Base-by-base conservation (phyloP, 2,329 filamentous ascomycete genomes). In the Aspergillus niger region DNA sequence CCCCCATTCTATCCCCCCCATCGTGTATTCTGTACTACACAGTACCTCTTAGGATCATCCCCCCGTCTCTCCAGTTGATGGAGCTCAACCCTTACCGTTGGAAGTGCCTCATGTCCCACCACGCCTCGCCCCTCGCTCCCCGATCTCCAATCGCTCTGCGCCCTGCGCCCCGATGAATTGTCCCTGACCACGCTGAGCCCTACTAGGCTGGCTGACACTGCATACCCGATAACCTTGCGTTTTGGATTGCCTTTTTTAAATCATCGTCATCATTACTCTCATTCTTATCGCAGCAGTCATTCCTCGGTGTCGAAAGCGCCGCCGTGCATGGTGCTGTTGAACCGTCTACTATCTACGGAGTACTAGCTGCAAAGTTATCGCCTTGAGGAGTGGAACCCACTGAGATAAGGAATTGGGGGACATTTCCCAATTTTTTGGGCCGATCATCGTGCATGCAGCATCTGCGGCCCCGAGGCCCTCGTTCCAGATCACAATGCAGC, bases 51-150 rank as follows among this genome's bases (percentile, higher is more conserved):
- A 4, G 28, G 28, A 30, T 11, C 11, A 3, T 4, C 10, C 28
- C 24, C 28, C 28, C 11, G 13, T 36, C 11, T 36, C 32, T 36
- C 32, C 32, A 13, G 32, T 36, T 36, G 41, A 44, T 44, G 41
- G 41, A 44, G 41, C 20, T 44, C 41, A 44, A 17, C 52, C 55
- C 47, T 39, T 57, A 39, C 59, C 49, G 36, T 49, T 28, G 41
- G 30, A 41, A 39, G 47, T 61, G 57, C 58, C 61, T 55, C 57
- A 65, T 66, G 65, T 62, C 61, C 61, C 63, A 66, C 60, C 50
- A 43, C 54, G 55, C 57, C 57, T 59, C 59, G 62, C 61, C 60
- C 63, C 60, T 49, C 49, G 54, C 59, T 53, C 60, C 51, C 60
- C 60, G 61, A 57, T 63, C 43, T 20, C 36, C 43, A 47, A 41